These are phyloP conservation scores for Cryptosporidium sp. DNA, from an alignment of 169 alveolate genomes.

Conservation along the genomic window DNA sequence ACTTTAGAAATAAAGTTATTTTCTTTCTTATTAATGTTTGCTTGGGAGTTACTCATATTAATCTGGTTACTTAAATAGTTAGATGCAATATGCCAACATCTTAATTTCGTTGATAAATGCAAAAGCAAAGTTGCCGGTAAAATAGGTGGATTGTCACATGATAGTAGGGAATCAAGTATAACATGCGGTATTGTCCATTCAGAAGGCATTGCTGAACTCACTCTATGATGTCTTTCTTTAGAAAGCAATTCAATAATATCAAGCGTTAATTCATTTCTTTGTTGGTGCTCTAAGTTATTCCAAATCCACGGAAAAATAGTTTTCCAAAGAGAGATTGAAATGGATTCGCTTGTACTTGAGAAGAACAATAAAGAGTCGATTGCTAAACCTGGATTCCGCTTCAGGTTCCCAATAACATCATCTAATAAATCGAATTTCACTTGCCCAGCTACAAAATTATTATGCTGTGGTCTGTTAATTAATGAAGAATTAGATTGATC, in stretches of 20 bases:
- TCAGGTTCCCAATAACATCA: not conserved
- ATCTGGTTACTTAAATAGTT: constrained; percentile 36
- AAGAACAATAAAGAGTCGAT: constrained; percentile 45
- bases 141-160: constrained; percentile 49
- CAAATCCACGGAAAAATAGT: constrained; percentile 67
- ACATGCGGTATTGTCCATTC: constrained; percentile 68
- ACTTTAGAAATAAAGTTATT: not conserved
- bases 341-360: constrained; percentile 38
- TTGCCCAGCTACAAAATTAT: not conserved
- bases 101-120: constrained; percentile 55
- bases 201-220: constrained; percentile 70
- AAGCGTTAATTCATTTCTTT: constrained; percentile 6
- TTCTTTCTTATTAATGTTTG: not conserved
- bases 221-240: constrained; percentile 68
- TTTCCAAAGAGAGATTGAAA: constrained; percentile 56
- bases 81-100: constrained; percentile 73
- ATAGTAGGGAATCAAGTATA: constrained; percentile 11
- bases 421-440: not conserved
- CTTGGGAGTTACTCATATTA: not conserved
- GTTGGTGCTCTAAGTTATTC: constrained; percentile 1
- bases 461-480: not conserved
- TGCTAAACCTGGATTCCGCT: not conserved
- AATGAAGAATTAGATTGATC: not conserved
- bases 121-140: constrained; percentile 47
- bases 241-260: constrained; percentile 63